Evolutionary conservation across 441 rosid genomes (phyloP).

Genomic region (Erysimum cheiri): DNA sequence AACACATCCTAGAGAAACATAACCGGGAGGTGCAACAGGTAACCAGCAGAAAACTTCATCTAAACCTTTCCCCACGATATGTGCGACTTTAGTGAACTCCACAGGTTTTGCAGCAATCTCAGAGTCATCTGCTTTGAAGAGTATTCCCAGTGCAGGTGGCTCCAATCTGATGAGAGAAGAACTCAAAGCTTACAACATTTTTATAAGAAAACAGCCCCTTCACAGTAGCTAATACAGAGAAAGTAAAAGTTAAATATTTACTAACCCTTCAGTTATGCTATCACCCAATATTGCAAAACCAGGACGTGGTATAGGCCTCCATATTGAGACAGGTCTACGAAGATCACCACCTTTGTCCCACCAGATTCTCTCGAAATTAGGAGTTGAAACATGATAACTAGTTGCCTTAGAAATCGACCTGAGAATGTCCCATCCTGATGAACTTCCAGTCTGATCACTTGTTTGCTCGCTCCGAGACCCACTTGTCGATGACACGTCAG

Average conservation of each 20-base stretch:
- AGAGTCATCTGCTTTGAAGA: conserved; percentile 78
- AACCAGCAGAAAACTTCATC: conserved; percentile 97
- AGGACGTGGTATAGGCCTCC: conserved; percentile 88
- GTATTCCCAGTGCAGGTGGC: conserved; percentile 88
- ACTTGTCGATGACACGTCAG: conserved; percentile 46
- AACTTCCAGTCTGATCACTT: conserved; percentile 55
- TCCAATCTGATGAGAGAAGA: conserved; percentile 71
- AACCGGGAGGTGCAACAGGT: conserved; percentile 98
- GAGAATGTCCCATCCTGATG: conserved; percentile 89
- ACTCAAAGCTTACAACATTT: conserved; percentile 32
- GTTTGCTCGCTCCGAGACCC: conserved; percentile 51
- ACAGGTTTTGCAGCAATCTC: conserved; percentile 93
- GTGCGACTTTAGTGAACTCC: conserved; percentile 89
- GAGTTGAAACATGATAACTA: conserved; percentile 73
- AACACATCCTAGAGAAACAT: conserved; percentile 93
- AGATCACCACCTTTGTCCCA: conserved; percentile 97
- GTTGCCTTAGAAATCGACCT: conserved; percentile 82
- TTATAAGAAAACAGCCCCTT: conserved; percentile 25
- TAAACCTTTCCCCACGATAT: conserved; percentile 82
- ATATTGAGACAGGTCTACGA: conserved; percentile 89
- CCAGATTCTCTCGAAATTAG: conserved; percentile 98
- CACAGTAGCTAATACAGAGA: conserved; percentile 13
- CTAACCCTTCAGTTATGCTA: conserved; percentile 97
- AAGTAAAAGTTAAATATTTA: not conserved
- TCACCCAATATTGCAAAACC: conserved; percentile 91